Conservation (phyloP, 2,329 filamentous ascomycete species). For the Paracorniculantispora psalliotae region DNA sequence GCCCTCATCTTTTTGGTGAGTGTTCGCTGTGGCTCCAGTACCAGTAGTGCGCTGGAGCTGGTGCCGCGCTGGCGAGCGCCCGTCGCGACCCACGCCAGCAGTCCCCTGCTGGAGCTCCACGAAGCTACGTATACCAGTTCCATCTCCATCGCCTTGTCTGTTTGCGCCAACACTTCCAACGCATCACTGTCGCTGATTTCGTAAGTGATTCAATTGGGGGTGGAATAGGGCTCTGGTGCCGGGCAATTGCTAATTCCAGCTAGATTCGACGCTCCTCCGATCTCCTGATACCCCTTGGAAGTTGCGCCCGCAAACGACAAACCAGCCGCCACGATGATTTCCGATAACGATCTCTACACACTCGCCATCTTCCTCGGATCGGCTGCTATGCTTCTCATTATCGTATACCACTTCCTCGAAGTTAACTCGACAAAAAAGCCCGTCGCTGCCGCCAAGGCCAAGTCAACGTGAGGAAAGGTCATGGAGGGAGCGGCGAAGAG, state of each 20-base stretch:
- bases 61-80: neutral
- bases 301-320: slow-evolving; percentile 16
- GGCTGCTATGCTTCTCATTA: slow-evolving; percentile 83
- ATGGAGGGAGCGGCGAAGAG: neutral
- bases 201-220: neutral
- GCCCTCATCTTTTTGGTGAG: slow-evolving; percentile 9
- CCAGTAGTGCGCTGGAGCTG: too few relatives aligned
- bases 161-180: neutral
- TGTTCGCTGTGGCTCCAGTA: neutral
- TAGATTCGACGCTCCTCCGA: neutral
- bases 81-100: slow-evolving; percentile 8
- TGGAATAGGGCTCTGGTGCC: neutral
- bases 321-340: slow-evolving; percentile 68
- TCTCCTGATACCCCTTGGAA: neutral
- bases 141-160: neutral
- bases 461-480: neutral
- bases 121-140: slow-evolving; percentile 17
- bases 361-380: slow-evolving; percentile 91
- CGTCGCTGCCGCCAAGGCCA: slow-evolving; percentile 18
- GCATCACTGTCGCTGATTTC: neutral
- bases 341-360: slow-evolving; percentile 84
- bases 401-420: slow-evolving; percentile 94
- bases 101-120: neutral
- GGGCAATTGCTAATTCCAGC: neutral
- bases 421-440: slow-evolving; percentile 53